Base-by-base conservation (phyloP, 805 yeast genomes). In the Brettanomyces sp. region DNA sequence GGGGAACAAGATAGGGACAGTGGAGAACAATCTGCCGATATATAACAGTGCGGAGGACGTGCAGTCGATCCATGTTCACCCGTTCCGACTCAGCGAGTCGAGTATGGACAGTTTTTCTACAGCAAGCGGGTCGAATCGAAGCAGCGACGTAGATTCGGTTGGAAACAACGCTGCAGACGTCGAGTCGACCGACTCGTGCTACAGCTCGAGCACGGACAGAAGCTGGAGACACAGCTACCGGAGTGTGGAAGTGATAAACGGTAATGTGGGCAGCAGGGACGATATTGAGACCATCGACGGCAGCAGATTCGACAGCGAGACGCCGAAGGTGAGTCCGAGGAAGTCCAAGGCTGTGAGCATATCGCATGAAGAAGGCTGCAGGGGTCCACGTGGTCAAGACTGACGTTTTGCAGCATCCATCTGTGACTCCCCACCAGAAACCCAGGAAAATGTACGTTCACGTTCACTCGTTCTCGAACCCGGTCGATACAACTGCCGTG, bases 391-490 rank as follows among this genome's bases (percentile, higher is more conserved):
- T 28, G 7, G 32, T 28, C 11, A 28, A 6, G 32, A 28, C 32
- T 7, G 32, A 28, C 11, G 7, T 28, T 28, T 9, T 9, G 3
- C 32, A 6, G 11, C 32, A 28, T 7, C 32, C 32, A 9, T 28
- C 32, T 28, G 32, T 28, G 9, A 28, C 11, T 28, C 7, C 11
- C 11, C 32, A 6, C 9, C 32, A 28, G 32, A 28, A 28, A 28
- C 32, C 32, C 7, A 28, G 11, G 11, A 9, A 9, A 3, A 28
- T 28, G 11, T 28, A 35, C 13, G 6, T 5, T 5, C 62, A 59
- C 47, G 23, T 39, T 3, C 61, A 59, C 42, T 56, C 63, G 1
- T 45, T 50, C n/a, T 59, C 63, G 4, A 58, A 56, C 34, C 62
- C 64, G 11, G 46, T 47, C 28, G 62, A 55, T 44, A 44, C 50